phyloP scores from a whole-genome alignment of 2,329 filamentous ascomycete genomes.

The Lanzia echinophila region DNA sequence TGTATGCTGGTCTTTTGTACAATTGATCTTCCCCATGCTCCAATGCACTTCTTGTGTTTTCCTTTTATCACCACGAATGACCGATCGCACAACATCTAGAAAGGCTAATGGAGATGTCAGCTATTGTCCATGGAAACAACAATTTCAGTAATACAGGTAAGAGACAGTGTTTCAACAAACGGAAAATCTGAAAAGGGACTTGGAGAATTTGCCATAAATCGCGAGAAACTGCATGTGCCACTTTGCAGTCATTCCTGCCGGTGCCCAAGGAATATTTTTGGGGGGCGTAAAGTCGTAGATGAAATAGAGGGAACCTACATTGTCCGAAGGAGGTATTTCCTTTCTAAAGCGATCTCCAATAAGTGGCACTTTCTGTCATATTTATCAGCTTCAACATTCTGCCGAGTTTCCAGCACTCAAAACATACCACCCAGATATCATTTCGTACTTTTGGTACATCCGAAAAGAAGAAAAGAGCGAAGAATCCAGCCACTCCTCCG shows the following conservation, averaged over 20 bases:
- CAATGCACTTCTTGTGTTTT: not conserved
- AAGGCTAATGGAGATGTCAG: constrained; percentile 3
- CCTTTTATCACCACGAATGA: not conserved
- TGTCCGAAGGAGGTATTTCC: constrained; percentile 53
- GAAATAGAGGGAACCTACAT: constrained; percentile 41
- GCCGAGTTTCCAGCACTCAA: not conserved
- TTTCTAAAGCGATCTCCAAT: constrained; percentile 45
- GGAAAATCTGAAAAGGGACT: too few species aligned
- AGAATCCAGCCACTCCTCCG: constrained; percentile 47
- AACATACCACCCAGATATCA: constrained; percentile 51
- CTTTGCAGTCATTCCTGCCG: too few species aligned
- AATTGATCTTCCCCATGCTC: constrained; percentile 2
- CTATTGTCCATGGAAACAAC: not conserved
- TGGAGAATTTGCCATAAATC: too few species aligned
- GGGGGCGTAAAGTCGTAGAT: not conserved
- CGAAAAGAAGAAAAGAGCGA: constrained; percentile 54
- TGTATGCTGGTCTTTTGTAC: constrained; percentile 10
- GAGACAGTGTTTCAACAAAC: too few species aligned
- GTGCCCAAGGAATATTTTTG: too few species aligned
- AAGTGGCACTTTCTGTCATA: constrained; percentile 47
- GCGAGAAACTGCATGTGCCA: too few species aligned
- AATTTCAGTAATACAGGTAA: not conserved
- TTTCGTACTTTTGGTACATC: constrained; percentile 54
- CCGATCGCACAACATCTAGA: not conserved
- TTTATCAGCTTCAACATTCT: constrained; percentile 4